Conservation (phyloP, 202 grass and related monocot species). For the Elaeis oleifera region DNA sequence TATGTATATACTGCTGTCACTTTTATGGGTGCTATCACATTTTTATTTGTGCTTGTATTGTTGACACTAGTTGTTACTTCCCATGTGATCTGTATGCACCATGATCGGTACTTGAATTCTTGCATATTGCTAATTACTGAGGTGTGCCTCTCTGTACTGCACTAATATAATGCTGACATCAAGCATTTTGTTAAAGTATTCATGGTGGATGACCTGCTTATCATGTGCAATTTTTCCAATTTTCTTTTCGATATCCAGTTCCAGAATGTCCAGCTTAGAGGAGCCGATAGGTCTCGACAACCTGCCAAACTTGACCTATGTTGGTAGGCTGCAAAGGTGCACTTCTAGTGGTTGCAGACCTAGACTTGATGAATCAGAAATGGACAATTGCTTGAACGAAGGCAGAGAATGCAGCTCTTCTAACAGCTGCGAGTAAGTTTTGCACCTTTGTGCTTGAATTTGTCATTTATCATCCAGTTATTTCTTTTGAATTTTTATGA, state of each 20-base stretch:
- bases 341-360: conserved; percentile 27
- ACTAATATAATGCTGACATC: too few relatives aligned
- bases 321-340: conserved; percentile 53
- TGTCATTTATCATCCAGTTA: neutral
- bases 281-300: conserved; percentile 57
- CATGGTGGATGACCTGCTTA: too few relatives aligned
- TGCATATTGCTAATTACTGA: too few relatives aligned
- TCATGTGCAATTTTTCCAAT: neutral
- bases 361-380: conserved; percentile 32
- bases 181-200: too few relatives aligned
- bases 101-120: too few relatives aligned
- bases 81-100: too few relatives aligned
- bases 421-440: conserved; percentile 34
- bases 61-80: too few relatives aligned
- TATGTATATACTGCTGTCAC: too few relatives aligned
- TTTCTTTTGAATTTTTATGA: too few relatives aligned
- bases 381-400: conserved; percentile 27
- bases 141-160: too few relatives aligned
- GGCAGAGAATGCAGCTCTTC: conserved; percentile 17
- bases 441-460: neutral
- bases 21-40: too few relatives aligned
- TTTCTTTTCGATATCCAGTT: conserved; percentile 15
- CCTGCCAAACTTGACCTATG: conserved; percentile 62
- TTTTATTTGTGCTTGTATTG: too few relatives aligned
- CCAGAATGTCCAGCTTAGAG: conserved; percentile 69